phyloP scores from a whole-genome alignment of 352 stramenopile genomes.

The Phytophthora vignae region DNA sequence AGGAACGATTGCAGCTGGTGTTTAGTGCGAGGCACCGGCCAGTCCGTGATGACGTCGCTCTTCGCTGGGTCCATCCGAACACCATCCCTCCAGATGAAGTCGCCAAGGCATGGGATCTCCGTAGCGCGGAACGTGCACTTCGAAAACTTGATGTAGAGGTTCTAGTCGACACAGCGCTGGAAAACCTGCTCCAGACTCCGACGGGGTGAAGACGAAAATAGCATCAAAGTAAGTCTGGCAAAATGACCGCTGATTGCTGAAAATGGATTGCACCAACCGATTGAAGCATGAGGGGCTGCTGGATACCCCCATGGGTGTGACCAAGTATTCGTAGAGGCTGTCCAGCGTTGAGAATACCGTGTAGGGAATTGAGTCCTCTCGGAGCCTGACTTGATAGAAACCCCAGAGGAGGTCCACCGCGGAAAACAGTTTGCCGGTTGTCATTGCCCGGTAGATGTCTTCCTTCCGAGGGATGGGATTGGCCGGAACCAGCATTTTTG shows the following conservation, averaged over 20 bases:
- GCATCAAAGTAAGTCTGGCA: constrained; percentile 1
- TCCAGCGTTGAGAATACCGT: background rate
- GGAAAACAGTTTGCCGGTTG: background rate
- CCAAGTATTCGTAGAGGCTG: background rate
- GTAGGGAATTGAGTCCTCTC: background rate
- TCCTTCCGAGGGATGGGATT: background rate
- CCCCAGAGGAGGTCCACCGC: background rate
- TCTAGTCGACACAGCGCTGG: background rate
- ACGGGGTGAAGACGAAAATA: background rate
- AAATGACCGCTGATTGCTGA: background rate
- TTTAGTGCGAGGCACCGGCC: background rate
- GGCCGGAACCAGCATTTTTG: background rate
- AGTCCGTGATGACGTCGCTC: background rate
- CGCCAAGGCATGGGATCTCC: background rate
- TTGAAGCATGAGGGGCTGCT: background rate
- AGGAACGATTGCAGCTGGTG: background rate
- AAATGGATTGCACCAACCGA: background rate
- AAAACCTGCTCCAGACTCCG: background rate
- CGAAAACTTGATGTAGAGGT: background rate
- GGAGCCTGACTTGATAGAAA: background rate
- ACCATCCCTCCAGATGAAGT: background rate
- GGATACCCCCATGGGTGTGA: background rate
- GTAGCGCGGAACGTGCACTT: background rate
- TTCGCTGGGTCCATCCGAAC: background rate
- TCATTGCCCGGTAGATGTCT: background rate